Base-by-base conservation (phyloP, 805 yeast genomes). In the Ogataea glucozyma region DNA sequence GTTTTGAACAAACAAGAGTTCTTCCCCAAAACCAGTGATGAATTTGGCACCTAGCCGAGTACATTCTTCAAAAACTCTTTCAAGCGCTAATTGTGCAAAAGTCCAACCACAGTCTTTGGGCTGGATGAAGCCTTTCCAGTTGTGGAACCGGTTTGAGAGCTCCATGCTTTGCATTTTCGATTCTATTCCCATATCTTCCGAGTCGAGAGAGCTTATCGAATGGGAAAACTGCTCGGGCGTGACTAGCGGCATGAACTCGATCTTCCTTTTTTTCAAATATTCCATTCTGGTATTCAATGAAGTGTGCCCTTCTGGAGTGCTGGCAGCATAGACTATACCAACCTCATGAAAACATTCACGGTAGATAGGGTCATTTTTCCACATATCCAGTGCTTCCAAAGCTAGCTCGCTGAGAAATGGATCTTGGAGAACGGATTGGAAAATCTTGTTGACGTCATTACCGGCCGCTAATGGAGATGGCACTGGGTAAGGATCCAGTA, bases 61-160 rank as follows among this genome's bases (percentile, higher is more conserved):
- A 31, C 63, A 56, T 37, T 68, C 71, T 9, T 51, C 31, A 5
- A 57, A 61, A 6, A 53, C 60, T 11, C 44, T 52, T 23, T 45
- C 54, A 22, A 69, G 46, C 1, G 74, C 69, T 13, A 54, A 26
- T 7, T 53, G 51, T 4, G 73, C 71, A 52, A 51, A 56, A 0
- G 65, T 56, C 71, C 71, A 68, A 21, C 73, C 73, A 54, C 68
- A 61, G 6, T 57, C 54, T 4, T 48, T 48, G 16, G 52, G 47
- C 33, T 65, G 69, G 39, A 47, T 44, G 44, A 57, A 66, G 6
- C 70, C 69, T 36, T 50, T 56, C 70, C 69, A 65, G 13, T 54
- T 51, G 23, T 43, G 33, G 40, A 62, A 52, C 38, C 57, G 43
- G 4, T 30, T n/a, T 12, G 16, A 12, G n/a, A n/a, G n/a, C n/a